These are phyloP conservation scores for Thermothelomyces thermophilus DNA, from an alignment of 2,329 filamentous ascomycete species.

Conservation along the genomic window DNA sequence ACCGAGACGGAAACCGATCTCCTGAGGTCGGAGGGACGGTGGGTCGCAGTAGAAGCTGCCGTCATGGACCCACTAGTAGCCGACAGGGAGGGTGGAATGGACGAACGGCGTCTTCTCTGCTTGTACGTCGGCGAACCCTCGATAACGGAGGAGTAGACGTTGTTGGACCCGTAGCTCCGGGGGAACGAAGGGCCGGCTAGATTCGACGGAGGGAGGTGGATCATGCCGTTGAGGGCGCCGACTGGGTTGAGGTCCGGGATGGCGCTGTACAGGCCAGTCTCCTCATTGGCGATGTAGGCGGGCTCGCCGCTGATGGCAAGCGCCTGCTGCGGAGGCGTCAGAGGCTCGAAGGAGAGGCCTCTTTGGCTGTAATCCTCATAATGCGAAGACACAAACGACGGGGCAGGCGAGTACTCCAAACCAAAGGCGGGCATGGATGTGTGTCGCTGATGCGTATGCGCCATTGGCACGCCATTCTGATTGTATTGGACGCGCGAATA, in stretches of 20 bases:
- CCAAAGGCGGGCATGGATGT: slow-evolving; percentile 95
- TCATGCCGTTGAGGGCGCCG: slow-evolving; percentile 76
- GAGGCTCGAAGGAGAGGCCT: slow-evolving; percentile 90
- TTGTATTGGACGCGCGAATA: slow-evolving; percentile 80
- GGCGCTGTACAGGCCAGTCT: slow-evolving; percentile 90
- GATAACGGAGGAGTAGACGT: slow-evolving; percentile 91
- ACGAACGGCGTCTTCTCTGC: slow-evolving; percentile 88
- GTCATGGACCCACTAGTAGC: slow-evolving; percentile 61
- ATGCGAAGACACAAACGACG: slow-evolving; percentile 97
- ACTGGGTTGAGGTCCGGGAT: slow-evolving; percentile 76
- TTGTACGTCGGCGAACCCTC: slow-evolving; percentile 99
- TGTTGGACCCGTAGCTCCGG: slow-evolving; percentile 64
- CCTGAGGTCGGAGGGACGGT: slow-evolving; percentile 83
- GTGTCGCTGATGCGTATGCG: slow-evolving; percentile 81
- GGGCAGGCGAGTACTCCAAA: slow-evolving; percentile 95
- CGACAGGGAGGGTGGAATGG: slow-evolving; percentile 73
- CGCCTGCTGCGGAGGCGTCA: slow-evolving; percentile 90
- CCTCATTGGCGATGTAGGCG: slow-evolving; percentile 96
- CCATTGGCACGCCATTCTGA: slow-evolving; percentile 80
- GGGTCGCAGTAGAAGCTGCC: slow-evolving; percentile 42
- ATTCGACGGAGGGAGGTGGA: slow-evolving; percentile 83
- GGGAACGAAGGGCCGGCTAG: slow-evolving; percentile 74
- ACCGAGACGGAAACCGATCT: slow-evolving; percentile 86
- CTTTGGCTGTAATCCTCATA: slow-evolving; percentile 97
- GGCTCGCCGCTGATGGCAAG: slow-evolving; percentile 77